phyloP scores from a whole-genome alignment of 2,329 filamentous ascomycete genomes.

The Aaosphaeria arxii region DNA sequence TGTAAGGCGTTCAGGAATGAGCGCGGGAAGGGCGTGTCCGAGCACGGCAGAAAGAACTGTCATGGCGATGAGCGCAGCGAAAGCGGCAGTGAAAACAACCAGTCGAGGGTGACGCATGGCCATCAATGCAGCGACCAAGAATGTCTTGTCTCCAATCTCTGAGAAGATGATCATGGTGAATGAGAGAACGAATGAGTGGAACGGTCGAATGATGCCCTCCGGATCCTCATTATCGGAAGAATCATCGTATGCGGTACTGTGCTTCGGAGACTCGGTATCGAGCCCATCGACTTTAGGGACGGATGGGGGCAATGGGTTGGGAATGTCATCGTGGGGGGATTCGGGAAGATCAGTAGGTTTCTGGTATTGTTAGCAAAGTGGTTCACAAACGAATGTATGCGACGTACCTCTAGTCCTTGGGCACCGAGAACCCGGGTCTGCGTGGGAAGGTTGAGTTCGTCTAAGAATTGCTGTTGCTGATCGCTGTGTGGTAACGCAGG shows the following conservation, averaged over 20 bases:
- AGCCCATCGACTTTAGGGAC: conserved; percentile 62
- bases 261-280: conserved; percentile 23
- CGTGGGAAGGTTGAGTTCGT: conserved; percentile 7
- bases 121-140: conserved; percentile 95
- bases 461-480: conserved; percentile 55
- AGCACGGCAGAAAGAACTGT: conserved; percentile 89
- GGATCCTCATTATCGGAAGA: conserved; percentile 43
- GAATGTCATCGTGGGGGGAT: conserved; percentile 66
- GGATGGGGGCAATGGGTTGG: conserved; percentile 63
- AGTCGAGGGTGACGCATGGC: conserved; percentile 96
- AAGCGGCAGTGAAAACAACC: conserved; percentile 93
- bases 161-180: conserved; percentile 97
- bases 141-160: conserved; percentile 97
- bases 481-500: conserved; percentile 80
- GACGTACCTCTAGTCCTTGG: conserved; percentile 37
- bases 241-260: conserved; percentile 19
- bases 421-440: conserved; percentile 24
- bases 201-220: conserved; percentile 68
- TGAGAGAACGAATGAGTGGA: conserved; percentile 87
- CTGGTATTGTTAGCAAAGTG: conserved; percentile 41
- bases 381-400: background rate
- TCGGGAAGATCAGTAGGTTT: conserved; percentile 80
- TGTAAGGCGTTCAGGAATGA: conserved; percentile 88
- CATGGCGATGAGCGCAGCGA: conserved; percentile 88
- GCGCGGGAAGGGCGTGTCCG: conserved; percentile 84